phyloP scores from a whole-genome alignment of 257 asterid genomes.

The Solanum rostratum region DNA sequence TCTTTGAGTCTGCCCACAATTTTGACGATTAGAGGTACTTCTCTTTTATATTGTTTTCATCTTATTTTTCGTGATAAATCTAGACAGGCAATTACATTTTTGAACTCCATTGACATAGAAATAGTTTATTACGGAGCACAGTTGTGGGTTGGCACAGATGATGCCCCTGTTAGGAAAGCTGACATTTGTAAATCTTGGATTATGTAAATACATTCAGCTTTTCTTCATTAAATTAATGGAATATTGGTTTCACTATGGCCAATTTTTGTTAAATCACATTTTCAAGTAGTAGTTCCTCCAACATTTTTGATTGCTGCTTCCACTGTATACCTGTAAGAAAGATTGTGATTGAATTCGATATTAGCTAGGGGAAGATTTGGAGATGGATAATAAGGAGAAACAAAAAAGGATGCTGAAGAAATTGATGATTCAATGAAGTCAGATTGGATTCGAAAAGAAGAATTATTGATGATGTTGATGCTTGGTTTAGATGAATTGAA shows the following conservation, averaged over 20 bases:
- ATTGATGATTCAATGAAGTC: slow-evolving; percentile 94
- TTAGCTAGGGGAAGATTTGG: slow-evolving; percentile 29
- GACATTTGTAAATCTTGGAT: slow-evolving; percentile 45
- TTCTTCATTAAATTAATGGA: not conserved
- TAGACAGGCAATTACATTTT: not conserved
- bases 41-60: not conserved
- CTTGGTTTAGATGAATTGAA: slow-evolving; percentile 83
- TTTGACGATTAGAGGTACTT: slow-evolving; percentile 1
- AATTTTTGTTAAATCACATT: not conserved
- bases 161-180: slow-evolving; percentile 2
- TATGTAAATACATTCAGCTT: slow-evolving; percentile 44
- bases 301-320: not conserved
- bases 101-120: slow-evolving; percentile 1
- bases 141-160: not conserved
- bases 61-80: not conserved
- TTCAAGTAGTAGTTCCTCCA: not conserved
- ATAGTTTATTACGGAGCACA: not conserved
- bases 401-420: slow-evolving; percentile 64
- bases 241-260: not conserved
- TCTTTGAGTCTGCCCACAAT: slow-evolving; percentile 27
- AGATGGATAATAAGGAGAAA: slow-evolving; percentile 30
- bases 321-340: not conserved
- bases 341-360: not conserved
- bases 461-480: slow-evolving; percentile 76
- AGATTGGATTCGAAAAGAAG: slow-evolving; percentile 65